These are phyloP conservation scores for Rhizophagus clarus DNA, from an alignment of 192 early-diverging fungal species.

Conservation along the genomic window DNA sequence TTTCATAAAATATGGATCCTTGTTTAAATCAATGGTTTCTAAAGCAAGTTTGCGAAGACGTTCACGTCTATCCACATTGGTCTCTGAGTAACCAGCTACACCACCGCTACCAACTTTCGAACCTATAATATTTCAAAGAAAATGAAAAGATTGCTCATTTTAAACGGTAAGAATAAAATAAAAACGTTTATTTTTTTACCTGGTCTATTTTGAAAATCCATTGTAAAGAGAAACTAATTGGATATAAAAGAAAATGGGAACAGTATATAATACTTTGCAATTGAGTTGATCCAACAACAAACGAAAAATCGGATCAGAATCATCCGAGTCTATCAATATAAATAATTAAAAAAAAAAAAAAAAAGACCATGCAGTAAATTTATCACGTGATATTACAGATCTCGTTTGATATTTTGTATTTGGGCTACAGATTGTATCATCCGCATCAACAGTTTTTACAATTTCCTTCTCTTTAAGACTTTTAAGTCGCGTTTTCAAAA, in stretches of 20 bases:
- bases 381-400: too few relatives aligned
- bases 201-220: constrained; percentile 30
- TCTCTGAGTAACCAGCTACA: constrained; percentile 79
- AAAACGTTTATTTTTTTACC: background rate
- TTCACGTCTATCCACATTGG: constrained; percentile 91
- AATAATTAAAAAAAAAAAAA: too few relatives aligned
- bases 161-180: background rate
- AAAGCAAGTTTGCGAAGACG: constrained; percentile 92
- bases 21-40: constrained; percentile 89
- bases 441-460: too few relatives aligned
- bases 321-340: too few relatives aligned
- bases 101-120: constrained; percentile 89
- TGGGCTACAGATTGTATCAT: too few relatives aligned
- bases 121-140: constrained; percentile 43
- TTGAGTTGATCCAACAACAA: too few relatives aligned
- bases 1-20: constrained; percentile 98
- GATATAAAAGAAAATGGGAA: too few relatives aligned
- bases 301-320: too few relatives aligned
- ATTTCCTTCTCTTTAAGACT: background rate
- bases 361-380: too few relatives aligned
- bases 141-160: background rate
- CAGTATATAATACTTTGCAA: too few relatives aligned
- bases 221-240: background rate
- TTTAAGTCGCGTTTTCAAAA: background rate
- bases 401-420: too few relatives aligned